phyloP scores from a whole-genome alignment of 768 basidiomycete genomes.

The Ramaria rubella region DNA sequence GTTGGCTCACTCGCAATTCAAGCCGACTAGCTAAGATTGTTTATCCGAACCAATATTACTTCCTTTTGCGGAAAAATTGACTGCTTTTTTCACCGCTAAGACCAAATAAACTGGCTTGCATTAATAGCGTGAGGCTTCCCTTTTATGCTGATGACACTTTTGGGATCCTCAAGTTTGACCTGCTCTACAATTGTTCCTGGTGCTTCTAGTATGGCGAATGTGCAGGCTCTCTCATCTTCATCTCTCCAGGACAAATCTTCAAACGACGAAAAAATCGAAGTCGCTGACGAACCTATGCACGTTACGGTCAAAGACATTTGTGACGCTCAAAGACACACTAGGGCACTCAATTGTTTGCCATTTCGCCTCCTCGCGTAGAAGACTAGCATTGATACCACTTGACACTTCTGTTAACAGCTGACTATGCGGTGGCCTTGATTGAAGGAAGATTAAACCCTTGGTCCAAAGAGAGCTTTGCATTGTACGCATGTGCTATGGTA shows the following conservation, averaged over 20 bases:
- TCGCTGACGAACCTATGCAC: background rate
- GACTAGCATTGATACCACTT: background rate
- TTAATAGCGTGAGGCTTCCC: too few species aligned
- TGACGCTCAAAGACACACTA: background rate
- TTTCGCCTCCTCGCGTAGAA: background rate
- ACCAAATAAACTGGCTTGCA: too few species aligned
- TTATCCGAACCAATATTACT: too few species aligned
- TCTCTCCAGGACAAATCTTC: background rate
- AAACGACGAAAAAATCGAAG: background rate
- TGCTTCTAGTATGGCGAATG: background rate
- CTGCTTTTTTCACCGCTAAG: too few species aligned
- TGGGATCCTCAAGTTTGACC: too few species aligned
- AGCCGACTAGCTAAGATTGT: too few species aligned
- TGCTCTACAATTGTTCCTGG: too few species aligned
- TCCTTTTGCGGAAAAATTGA: too few species aligned
- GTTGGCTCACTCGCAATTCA: too few species aligned
- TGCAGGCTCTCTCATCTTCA: background rate
- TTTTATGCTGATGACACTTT: too few species aligned
- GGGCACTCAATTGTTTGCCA: background rate
- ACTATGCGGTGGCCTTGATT: background rate
- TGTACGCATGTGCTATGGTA: conserved; percentile 2
- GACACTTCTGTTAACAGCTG: background rate
- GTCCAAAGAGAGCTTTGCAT: conserved; percentile 1
- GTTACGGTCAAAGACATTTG: background rate
- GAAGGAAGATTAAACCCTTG: background rate